A percentile compares a stretch with the other conserved stretches of the same genome.
These are phyloP conservation scores for Vaccinium myrtillus DNA, from an alignment of 148 eudicot genomes.

Conservation along the genomic window DNA sequence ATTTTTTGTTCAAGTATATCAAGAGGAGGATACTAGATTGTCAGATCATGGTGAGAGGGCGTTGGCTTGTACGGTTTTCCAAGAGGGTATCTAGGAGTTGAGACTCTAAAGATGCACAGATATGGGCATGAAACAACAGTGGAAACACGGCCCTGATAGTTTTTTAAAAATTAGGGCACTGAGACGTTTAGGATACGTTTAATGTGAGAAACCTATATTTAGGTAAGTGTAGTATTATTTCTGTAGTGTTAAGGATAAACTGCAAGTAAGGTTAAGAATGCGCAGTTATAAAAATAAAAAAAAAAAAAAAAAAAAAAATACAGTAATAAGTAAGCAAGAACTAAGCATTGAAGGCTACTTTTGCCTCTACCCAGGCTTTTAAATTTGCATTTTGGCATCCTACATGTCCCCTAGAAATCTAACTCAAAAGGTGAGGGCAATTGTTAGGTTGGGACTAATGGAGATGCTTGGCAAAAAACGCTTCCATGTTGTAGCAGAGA, in stretches of 20 bases:
- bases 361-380: neutral
- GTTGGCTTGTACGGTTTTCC: neutral
- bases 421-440: neutral
- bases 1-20: too few relatives aligned
- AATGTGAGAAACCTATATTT: neutral
- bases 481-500: neutral
- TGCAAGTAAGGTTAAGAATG: neutral
- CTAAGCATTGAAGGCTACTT: too few relatives aligned
- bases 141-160: neutral
- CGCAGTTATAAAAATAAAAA: neutral
- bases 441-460: neutral
- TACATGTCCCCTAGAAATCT: neutral
- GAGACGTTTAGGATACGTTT: neutral
- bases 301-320: neutral
- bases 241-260: neutral
- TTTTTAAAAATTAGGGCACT: neutral
- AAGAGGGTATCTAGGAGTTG: neutral
- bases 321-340: neutral
- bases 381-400: neutral
- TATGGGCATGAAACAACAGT: neutral
- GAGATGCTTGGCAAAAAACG: neutral
- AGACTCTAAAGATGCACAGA: neutral
- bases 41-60: neutral
- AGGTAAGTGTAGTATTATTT: neutral
- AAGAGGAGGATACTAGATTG: neutral